Conservation (phyloP, 768 basidiomycete species). For the Leccinum variicolor region DNA sequence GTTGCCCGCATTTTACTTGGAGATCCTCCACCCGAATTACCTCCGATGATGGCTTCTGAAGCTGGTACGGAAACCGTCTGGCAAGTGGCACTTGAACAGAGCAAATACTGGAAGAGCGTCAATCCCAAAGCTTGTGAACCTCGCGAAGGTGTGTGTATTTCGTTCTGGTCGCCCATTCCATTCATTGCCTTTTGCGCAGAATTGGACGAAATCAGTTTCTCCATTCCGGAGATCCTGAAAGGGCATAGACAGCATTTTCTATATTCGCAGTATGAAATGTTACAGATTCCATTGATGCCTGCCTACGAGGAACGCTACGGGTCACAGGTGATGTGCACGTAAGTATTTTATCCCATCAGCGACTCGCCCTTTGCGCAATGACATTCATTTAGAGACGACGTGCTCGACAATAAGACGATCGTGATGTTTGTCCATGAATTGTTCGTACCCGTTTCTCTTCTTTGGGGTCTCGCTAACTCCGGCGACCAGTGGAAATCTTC, state of each 20-base stretch:
- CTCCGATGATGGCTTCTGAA: conserved; percentile 71
- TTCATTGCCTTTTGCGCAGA: conserved; percentile 37
- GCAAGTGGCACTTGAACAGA: conserved; percentile 84
- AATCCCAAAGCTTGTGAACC: conserved; percentile 82
- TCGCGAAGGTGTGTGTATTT: conserved; percentile 55
- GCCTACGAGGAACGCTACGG: conserved; percentile 72
- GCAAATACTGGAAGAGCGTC: conserved; percentile 87
- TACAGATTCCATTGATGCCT: conserved; percentile 74
- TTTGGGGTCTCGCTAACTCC: not conserved
- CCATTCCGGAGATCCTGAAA: conserved; percentile 84
- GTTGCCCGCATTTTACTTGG: conserved; percentile 89
- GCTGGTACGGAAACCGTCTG: conserved; percentile 86
- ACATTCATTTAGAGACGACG: conserved; percentile 52
- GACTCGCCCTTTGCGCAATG: conserved; percentile 1
- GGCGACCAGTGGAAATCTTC: conserved; percentile 73
- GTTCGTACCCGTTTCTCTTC: conserved; percentile 44
- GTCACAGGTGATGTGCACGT: conserved; percentile 90
- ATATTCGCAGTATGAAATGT: conserved; percentile 71
- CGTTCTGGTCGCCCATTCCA: not conserved
- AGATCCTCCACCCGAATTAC: conserved; percentile 74
- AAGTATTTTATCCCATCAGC: conserved; percentile 29
- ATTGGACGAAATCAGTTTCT: conserved; percentile 56
- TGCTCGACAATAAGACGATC: conserved; percentile 73
- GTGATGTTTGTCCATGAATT: conserved; percentile 94
- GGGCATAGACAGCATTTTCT: conserved; percentile 84